Percentiles rank a stretch among this genome's conserved stretches.
These are phyloP conservation scores for Phytophthora pisi DNA, from an alignment of 352 stramenopile genomes.

Conservation along the genomic window DNA sequence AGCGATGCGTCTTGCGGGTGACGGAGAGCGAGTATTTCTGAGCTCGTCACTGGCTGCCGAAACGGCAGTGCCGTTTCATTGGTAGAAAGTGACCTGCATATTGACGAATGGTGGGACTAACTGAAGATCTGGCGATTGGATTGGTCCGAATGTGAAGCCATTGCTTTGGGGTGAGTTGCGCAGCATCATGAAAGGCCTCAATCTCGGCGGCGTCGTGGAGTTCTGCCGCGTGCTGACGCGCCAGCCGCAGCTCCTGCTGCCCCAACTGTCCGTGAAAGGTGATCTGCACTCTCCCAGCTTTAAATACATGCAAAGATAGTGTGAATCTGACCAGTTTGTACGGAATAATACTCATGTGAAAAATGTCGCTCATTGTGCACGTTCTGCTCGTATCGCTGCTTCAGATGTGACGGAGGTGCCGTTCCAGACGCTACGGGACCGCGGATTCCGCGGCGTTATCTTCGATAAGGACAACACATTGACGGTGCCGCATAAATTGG, in stretches of 20 bases:
- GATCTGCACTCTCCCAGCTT: conserved; percentile 7
- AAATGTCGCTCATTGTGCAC: not conserved
- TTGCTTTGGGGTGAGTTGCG: not conserved
- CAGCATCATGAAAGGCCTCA: conserved; percentile 68
- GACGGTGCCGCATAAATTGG: conserved; percentile 89
- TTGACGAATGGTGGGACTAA: conserved; percentile 23
- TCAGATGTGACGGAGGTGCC: conserved; percentile 84
- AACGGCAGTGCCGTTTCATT: conserved; percentile 23
- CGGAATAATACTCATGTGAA: conserved; percentile 16
- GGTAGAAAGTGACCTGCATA: conserved; percentile 19
- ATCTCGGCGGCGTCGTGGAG: conserved; percentile 76
- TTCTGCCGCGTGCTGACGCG: conserved; percentile 80
- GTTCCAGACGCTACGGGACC: conserved; percentile 75
- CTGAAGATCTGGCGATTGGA: not conserved
- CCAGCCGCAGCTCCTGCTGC: conserved; percentile 75
- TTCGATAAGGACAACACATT: conserved; percentile 99
- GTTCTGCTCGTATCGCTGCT: not conserved
- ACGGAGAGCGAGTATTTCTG: conserved; percentile 37
- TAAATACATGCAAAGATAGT: not conserved
- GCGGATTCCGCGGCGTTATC: conserved; percentile 92
- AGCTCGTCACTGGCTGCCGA: conserved; percentile 32
- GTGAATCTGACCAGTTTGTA: not conserved
- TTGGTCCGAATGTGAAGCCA: conserved; percentile 11
- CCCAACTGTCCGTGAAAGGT: conserved; percentile 86
- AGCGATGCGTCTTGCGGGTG: conserved; percentile 9